A percentile compares a stretch with the other conserved stretches of the same genome.
Evolutionary conservation across 2,329 filamentous ascomycete genomes (phyloP).

Genomic region (Penicillium aurantiogriseum): DNA sequence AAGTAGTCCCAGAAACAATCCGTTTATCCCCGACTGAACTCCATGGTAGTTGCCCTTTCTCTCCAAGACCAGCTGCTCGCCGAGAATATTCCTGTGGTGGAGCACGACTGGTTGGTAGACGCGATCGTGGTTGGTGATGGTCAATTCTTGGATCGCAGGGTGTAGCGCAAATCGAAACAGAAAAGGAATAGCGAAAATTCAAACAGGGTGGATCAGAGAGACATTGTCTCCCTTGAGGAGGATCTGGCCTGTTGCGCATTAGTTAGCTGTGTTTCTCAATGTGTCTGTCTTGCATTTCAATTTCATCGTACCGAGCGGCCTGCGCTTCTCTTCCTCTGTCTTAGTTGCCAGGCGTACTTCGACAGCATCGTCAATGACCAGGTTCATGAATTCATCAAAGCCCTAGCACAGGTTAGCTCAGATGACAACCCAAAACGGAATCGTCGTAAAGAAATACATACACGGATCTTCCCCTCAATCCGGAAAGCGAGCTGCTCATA

Average conservation of each 20-base stretch:
- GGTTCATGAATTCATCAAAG: slow-evolving; percentile 99
- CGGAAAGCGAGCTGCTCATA: slow-evolving; percentile 93
- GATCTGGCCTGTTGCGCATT: slow-evolving; percentile 64
- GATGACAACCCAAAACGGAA: neutral
- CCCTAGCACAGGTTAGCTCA: slow-evolving; percentile 57
- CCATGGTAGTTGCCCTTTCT: slow-evolving; percentile 67
- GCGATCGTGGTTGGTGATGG: slow-evolving; percentile 73
- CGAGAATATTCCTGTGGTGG: slow-evolving; percentile 69
- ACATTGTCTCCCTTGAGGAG: slow-evolving; percentile 87
- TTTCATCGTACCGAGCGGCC: slow-evolving; percentile 66
- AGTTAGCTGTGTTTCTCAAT: neutral
- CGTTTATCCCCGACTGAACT: slow-evolving; percentile 26
- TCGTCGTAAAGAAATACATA: slow-evolving; percentile 47
- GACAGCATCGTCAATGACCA: slow-evolving; percentile 91
- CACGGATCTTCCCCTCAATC: slow-evolving; percentile 94
- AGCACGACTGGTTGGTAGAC: slow-evolving; percentile 77
- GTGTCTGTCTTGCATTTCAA: neutral
- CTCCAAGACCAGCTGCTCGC: slow-evolving; percentile 80
- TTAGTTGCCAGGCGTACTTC: slow-evolving; percentile 86
- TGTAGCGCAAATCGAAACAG: slow-evolving; percentile 22
- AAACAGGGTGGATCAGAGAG: slow-evolving; percentile 67
- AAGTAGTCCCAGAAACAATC: slow-evolving; percentile 32
- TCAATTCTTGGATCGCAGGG: slow-evolving; percentile 46
- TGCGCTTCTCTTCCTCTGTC: slow-evolving; percentile 73
- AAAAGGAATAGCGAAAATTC: slow-evolving; percentile 22